Percentiles rank a stretch among this genome's conserved stretches.
phyloP scores from a whole-genome alignment of 2,329 filamentous ascomycete genomes.

The Fusarium beomiforme region DNA sequence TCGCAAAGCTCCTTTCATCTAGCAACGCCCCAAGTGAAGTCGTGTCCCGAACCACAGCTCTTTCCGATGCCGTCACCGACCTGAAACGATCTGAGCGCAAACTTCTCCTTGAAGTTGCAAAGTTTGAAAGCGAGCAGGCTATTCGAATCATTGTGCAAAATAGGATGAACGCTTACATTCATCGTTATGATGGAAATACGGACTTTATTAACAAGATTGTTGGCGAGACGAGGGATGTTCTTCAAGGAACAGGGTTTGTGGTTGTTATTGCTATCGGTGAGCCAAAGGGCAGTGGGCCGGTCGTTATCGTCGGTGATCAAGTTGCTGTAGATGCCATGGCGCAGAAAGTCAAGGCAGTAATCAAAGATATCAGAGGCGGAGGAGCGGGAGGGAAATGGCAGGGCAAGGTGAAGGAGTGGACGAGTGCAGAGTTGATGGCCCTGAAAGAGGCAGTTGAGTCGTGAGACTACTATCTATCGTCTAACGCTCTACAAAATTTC shows the following conservation, averaged over 20 bases:
- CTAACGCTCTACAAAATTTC: background rate
- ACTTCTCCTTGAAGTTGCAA: slow-evolving; percentile 43
- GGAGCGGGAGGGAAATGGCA: slow-evolving; percentile 47
- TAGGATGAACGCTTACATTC: slow-evolving; percentile 37
- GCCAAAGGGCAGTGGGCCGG: slow-evolving; percentile 33
- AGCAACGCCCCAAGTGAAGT: slow-evolving; percentile 37
- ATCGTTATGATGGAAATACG: slow-evolving; percentile 38
- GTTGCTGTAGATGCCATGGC: slow-evolving; percentile 30
- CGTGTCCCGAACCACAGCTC: slow-evolving; percentile 9
- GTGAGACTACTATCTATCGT: background rate
- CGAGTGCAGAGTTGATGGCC: slow-evolving; percentile 32
- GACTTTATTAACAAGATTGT: slow-evolving; percentile 47
- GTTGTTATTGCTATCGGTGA: slow-evolving; percentile 43
- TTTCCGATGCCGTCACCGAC: slow-evolving; percentile 30
- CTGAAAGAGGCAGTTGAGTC: slow-evolving; percentile 35
- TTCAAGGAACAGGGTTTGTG: slow-evolving; percentile 20
- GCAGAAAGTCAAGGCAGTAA: slow-evolving; percentile 21
- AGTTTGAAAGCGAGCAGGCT: slow-evolving; percentile 42
- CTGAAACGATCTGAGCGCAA: slow-evolving; percentile 41
- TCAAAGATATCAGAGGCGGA: slow-evolving; percentile 44
- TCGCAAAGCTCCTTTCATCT: slow-evolving; percentile 43
- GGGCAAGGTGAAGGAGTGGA: slow-evolving; percentile 45
- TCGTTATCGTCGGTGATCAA: slow-evolving; percentile 42
- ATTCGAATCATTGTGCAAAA: slow-evolving; percentile 12
- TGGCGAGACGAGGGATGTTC: slow-evolving; percentile 34